Evolutionary conservation across 371 early-diverging fungal genomes (phyloP), one percentile per base, ranked within the genome.

Genomic region (Rhizomucor pusillus): DNA sequence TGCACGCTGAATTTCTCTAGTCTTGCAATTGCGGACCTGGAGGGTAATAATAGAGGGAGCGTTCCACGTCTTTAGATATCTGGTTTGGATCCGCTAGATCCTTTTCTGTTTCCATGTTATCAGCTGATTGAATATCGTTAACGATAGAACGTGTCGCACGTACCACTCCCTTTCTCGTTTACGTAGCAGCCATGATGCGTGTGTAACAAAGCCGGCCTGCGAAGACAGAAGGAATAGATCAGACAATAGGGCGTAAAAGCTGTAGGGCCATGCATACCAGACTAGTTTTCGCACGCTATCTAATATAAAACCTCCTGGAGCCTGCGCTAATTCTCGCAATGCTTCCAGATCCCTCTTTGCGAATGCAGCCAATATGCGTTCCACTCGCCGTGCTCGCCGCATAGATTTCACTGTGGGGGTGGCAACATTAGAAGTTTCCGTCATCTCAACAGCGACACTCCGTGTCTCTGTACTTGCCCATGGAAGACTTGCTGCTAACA

Each of bases 41-140:
- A 5, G 79, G 75, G 60, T 71, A 79, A 52, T 75, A 79, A 51
- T 79, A 79, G 41, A 79, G 59, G 43, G 79, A 75, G 44, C 79
- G 61, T 35, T 75, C 71, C 11, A 79, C 73, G 35, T 79, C 79
- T 54, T 79, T 79, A 16, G 69, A 53, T 9, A 79, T 75, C 48
- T 79, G 79, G 19, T 61, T 59, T 18, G 73, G 69, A 64, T 79
- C 79, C 22, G 71, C 67, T 45, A 79, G 57, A 37, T 75, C 75
- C 33, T 79, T 71, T 47, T 71, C 79, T 75, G 18, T 13, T n/a
- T 16, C 25, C 13, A 44, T 13, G n/a, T 45, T 14, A 41, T 11
- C 33, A 35, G 16, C 2, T 36, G 11, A 14, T 12, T 33, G 13
- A 11, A 44, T 9, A 33, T 5, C 5, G 33, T 12, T 29, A 29